Evolutionary conservation across 2,329 filamentous ascomycete genomes (phyloP).

Genomic region (Sporothrix globosa): DNA sequence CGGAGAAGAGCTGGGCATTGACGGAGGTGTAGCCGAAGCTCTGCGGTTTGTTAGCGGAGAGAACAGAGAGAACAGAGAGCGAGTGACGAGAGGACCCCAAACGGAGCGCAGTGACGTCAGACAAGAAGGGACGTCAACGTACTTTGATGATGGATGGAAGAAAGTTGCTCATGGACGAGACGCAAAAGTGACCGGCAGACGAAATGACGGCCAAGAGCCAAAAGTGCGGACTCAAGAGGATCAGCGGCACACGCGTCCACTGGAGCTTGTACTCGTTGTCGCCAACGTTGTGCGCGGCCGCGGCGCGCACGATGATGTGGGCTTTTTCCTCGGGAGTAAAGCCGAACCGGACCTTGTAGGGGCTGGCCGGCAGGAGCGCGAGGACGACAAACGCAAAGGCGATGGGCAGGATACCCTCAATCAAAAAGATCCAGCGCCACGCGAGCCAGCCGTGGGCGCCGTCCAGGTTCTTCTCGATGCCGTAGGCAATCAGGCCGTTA

Average conservation of each 20-base stretch:
- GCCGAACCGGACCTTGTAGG: conserved; percentile 1
- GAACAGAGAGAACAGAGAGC: background rate
- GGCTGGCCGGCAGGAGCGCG: background rate
- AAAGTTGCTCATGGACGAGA: conserved; percentile 44
- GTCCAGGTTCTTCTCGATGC: conserved; percentile 44
- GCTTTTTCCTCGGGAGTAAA: conserved; percentile 4
- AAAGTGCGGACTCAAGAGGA: conserved; percentile 34
- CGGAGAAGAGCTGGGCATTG: conserved; percentile 43
- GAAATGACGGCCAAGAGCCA: conserved; percentile 37
- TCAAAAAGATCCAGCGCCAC: conserved; percentile 49
- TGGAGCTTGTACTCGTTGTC: conserved; percentile 22
- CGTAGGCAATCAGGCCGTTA: conserved; percentile 47
- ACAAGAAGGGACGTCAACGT: background rate
- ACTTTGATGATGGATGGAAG: conserved; percentile 43
- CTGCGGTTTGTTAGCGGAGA: background rate
- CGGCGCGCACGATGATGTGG: background rate
- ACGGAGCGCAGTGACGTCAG: too few relatives aligned
- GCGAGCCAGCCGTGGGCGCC: conserved; percentile 45
- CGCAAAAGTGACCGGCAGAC: conserved; percentile 43
- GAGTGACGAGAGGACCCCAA: background rate
- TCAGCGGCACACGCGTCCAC: conserved; percentile 17
- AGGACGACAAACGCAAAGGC: background rate
- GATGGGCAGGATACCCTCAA: conserved; percentile 48
- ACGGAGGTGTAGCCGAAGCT: conserved; percentile 44
- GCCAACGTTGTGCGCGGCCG: background rate